Evolutionary conservation across 768 basidiomycete genomes (phyloP), one percentile per base, ranked within the genome.

Genomic region (Boletus sp.): DNA sequence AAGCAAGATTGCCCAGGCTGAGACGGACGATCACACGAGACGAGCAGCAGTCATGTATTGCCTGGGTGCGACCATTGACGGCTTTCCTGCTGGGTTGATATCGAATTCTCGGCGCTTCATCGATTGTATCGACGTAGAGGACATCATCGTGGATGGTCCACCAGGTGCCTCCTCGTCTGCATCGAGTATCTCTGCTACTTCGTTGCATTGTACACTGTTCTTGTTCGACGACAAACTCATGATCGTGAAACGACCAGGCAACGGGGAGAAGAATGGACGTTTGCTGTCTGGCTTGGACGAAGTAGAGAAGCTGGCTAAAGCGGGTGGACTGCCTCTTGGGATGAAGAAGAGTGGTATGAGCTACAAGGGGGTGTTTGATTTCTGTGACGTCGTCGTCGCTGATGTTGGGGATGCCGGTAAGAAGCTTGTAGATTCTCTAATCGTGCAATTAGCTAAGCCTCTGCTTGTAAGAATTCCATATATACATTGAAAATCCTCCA

Each of bases 221-320:
- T 78, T 99, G 46, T 98, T 99, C 69, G 90, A 94, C 60, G 96
- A 99, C 74, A 92, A 92, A 66, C 77, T 99, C 20, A 80, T 98
- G 69, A 85, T 99, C 58, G 90, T 87, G 47, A 98, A 98, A 75
- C 82, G 97, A 29, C 90, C 82, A 42, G 84, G 76, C 33, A 89
- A 79, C 66, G 87, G 84, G 41, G 92, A 89, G 70, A 94, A 83
- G 73, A 80, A 82, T 42, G 93, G 89, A 4, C 82, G 83, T 47
- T 71, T 80, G 10, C 71, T 94, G 47, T 78, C 89, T 5, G 92
- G 94, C 1, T 73, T 96, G 52, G 89, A 93, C 61, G 86, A 89
- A 28, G 73, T 90, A 14, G 91, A 94, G 47, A 90, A 83, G 67
- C 68, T 89, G 33, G 83, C 83, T 1, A 89, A 86, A 63, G 76